A percentile compares a stretch with the other conserved stretches of the same genome.
phyloP scores from a whole-genome alignment of 345 rosid species.

The Hibiscus syriacus region DNA sequence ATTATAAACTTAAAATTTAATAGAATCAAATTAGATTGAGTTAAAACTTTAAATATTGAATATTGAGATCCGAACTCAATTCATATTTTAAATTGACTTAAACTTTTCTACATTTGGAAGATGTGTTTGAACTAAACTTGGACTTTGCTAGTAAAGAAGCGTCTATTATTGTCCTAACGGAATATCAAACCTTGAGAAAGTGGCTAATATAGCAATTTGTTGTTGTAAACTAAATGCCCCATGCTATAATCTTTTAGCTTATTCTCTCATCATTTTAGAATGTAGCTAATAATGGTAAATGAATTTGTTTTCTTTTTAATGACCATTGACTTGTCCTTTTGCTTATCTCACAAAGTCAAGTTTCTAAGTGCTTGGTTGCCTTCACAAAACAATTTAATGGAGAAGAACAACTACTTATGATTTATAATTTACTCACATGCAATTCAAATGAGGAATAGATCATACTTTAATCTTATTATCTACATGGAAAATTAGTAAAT shows the following conservation, averaged over 20 bases:
- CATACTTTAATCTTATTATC: conserved; percentile 10
- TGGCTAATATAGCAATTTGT: neutral
- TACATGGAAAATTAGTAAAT: neutral
- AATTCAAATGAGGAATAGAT: conserved; percentile 12
- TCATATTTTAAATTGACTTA: no score
- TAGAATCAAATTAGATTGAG: no score
- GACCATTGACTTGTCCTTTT: neutral
- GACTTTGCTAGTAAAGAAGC: no score
- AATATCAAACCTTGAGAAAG: neutral
- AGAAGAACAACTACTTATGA: neutral
- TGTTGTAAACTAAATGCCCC: neutral
- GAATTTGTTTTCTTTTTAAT: no score
- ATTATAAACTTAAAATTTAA: no score
- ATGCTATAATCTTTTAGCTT: neutral
- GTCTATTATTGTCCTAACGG: neutral
- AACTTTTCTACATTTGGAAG: no score
- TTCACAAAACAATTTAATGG: neutral
- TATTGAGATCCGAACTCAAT: no score
- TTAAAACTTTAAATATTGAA: no score
- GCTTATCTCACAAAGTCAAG: neutral
- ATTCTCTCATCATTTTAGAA: neutral
- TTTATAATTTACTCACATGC: neutral
- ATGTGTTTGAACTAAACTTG: no score
- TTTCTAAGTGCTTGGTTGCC: neutral
- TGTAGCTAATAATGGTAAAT: neutral